Base-by-base conservation (phyloP, 2,329 filamentous ascomycete species). In the Amphichorda felina region DNA sequence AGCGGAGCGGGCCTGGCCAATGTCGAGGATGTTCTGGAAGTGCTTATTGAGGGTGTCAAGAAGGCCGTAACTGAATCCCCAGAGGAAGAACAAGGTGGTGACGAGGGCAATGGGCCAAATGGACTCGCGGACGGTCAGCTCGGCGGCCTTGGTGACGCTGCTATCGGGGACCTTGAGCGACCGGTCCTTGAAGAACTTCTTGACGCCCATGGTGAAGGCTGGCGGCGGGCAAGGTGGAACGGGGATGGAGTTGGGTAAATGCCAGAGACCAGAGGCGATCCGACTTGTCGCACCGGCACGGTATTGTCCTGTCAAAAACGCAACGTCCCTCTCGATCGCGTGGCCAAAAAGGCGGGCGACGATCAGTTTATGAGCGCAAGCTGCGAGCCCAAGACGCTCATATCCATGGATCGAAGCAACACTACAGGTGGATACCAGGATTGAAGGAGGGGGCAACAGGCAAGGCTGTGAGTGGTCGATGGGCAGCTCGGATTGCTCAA, bases 121-220 rank as follows among this genome's bases (percentile, higher is more conserved):
- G 10, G 79, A 84, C 47, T 82, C 66, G 35, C 75, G 64, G 21
- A 83, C 51, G 0, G 77, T 82, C 41, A 85, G 60, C 52, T 81
- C 59, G 8, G 63, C 61, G 2, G 62, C 62, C 33, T 49, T 57
- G 13, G 63, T 68, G 30, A 56, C 51, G 40, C 53, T 48, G 35
- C 54, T 43, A 38, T 66, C 61, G 36, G 58, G 55, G 40, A 60
- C 59, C 41, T 57, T 61, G 42, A 68, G 59, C 30, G 64, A 63
- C 27, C 64, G 59, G 32, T 52, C 52, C 49, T 56, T 59, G 48
- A 66, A 42, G 45, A 68, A 70, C 16, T 56, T 52, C 29, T 59
- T 63, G 45, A 60, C 47, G 14, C 56, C 56, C 67, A 70, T 68
- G 37, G 15, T 39, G 39, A 15, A 16, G n/a, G 14, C n/a, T 6